Base-by-base conservation (phyloP, 2,329 filamentous ascomycete species). In the Lecanosticta acicola region DNA sequence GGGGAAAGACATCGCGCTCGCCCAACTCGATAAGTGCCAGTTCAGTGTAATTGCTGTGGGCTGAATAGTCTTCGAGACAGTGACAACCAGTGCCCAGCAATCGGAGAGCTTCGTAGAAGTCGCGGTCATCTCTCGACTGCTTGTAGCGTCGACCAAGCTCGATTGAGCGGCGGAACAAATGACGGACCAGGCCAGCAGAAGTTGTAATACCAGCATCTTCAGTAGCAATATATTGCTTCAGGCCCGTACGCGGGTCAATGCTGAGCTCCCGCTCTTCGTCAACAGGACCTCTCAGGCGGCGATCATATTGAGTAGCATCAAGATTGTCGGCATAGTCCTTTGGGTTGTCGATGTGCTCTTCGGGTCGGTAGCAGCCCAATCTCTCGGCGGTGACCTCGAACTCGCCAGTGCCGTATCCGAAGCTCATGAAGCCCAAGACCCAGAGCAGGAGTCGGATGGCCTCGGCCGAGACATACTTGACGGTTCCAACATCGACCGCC, bases 171-270 rank as follows among this genome's bases (percentile, higher is more conserved):
- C 74, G 69, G 53, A 95, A 87, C 1, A 94, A 79, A 51, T 78
- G 76, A 43, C 86, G 80, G 49, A 95, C 79, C 60, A 94, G 81
- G 39, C 76, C 73, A 46, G 89, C 85, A 39, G 87, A 94, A 36
- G 85, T 94, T 69, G 85, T 86, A 64, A 94, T 93, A 37, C 80
- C 79, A 47, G 77, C 70, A 41, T 79, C 72, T 65, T 96, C 90
- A 53, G 89, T 89, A 32, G 90, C 88, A 66, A 96, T 96, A 69
- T 96, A 96, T 66, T 90, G 93, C 72, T 97, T 97, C 50, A 65
- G 53, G 24, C 77, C 76, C 59, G 65, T 70, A 19, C 66, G 61
- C 46, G 79, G 76, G 59, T 97, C 87, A 59, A 97, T 78, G 37
- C 78, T 79, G 29, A 96, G 76, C 70, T 96, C 91, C 41, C 80